Base-by-base conservation (phyloP, 495 filamentous ascomycete genomes). In the Aspergillus incahuasiensis region DNA sequence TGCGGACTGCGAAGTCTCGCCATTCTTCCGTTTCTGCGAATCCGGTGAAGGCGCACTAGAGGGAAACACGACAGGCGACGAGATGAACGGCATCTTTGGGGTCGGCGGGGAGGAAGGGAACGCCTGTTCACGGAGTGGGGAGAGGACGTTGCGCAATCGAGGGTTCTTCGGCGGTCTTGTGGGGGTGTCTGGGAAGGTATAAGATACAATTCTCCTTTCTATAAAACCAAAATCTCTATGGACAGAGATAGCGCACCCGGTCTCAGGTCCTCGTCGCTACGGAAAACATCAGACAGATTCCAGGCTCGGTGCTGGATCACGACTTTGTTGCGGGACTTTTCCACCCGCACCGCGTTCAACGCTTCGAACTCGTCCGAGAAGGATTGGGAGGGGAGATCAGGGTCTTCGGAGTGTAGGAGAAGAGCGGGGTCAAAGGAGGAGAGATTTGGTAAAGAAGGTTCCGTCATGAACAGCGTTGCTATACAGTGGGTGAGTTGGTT, bases 301-400 rank as follows among this genome's bases (percentile, higher is more conserved):
- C 82, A 85, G 35, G 76, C 68, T 25, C 85, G 74, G 61, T 87
- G 80, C 59, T 85, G 85, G 41, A 88, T 86, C 12, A 87, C 84
- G 28, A 85, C 74, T 51, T 73, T 81, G 57, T 84, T 80, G 48
- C 68, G 71, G 22, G 74, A 74, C 43, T 70, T 75, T 57, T 87
- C 82, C 42, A 68, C 63, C n/a, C 74, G 66, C 38, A 77, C 62
- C 4, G 74, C 57, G 50, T 83, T 64, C 22, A 86, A 69, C 18
- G 82, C 83, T 60, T 85, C 82, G 47, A 88, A 53, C 38, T 88
- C 85, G 75, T 86, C 83, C 35, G 79, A 78, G 67, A 76, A 72
- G 43, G 75, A 70, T 59, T 73, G 61, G 19, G 69, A 72, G 25
- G 64, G 65, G 6, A 61, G 66, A 11, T 70, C 63, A 38, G 59